phyloP scores from a whole-genome alignment of 345 rosid species.

The Aquilaria malaccensis region DNA sequence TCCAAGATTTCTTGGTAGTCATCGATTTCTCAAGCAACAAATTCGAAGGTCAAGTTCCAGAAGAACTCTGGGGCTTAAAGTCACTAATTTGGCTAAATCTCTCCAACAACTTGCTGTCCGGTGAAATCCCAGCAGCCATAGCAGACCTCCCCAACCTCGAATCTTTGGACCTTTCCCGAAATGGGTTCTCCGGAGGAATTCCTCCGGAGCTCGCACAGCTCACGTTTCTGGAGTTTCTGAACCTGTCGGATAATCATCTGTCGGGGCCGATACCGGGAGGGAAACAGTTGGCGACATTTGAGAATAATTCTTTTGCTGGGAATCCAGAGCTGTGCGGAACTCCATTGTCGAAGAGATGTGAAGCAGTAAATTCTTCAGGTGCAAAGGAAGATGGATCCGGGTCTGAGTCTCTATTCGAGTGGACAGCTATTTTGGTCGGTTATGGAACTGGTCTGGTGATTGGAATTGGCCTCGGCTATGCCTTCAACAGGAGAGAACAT shows the following conservation, averaged over 20 bases:
- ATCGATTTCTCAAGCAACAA: constrained; percentile 16
- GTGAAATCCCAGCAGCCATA: constrained; percentile 5
- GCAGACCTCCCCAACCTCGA: neutral
- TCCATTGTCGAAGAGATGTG: constrained; percentile 1
- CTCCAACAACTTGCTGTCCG: constrained; percentile 7
- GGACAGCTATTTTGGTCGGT: too few species aligned
- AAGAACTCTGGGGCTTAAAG: neutral
- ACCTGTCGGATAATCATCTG: constrained; percentile 10
- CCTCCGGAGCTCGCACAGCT: constrained; percentile 9
- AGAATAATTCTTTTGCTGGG: neutral
- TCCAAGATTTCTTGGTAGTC: neutral
- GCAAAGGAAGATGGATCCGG: neutral
- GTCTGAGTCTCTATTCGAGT: too few species aligned
- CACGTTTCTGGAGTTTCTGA: neutral
- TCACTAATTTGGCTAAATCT: constrained; percentile 7
- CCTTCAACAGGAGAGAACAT: too few species aligned
- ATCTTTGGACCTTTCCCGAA: constrained; percentile 15
- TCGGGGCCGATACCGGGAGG: constrained; percentile 3
- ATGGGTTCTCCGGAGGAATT: constrained; percentile 15
- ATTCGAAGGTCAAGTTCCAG: constrained; percentile 15
- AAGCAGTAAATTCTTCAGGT: neutral
- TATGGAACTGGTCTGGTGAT: too few species aligned
- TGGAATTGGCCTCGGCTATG: too few species aligned
- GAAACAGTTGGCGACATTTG: neutral
- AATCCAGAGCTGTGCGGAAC: constrained; percentile 4